A percentile compares a stretch with the other conserved stretches of the same genome.
These are phyloP conservation scores for Austroboletus niveus DNA, from an alignment of 1,284 basidiomycete genomes.

Conservation along the genomic window DNA sequence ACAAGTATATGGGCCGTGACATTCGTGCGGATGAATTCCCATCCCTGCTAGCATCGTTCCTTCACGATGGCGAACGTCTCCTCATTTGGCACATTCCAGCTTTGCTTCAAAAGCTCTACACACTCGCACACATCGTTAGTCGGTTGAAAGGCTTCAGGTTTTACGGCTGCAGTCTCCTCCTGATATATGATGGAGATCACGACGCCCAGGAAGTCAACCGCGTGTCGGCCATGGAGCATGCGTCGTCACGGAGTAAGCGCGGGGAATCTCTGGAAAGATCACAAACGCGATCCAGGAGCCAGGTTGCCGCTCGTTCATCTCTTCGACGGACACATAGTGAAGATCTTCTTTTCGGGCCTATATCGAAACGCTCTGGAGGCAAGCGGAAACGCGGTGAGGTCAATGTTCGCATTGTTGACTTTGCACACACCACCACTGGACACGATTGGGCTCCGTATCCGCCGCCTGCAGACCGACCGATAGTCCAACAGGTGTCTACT, in stretches of 20 bases:
- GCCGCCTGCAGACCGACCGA: constrained; percentile 37
- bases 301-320: constrained; percentile 39
- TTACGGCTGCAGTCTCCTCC: constrained; percentile 94
- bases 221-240: constrained; percentile 58
- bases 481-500: constrained; percentile 48
- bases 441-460: constrained; percentile 81
- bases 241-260: constrained; percentile 69
- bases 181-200: constrained; percentile 96
- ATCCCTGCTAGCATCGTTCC: constrained; percentile 77
- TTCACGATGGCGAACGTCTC: constrained; percentile 81
- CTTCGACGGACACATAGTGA: constrained; percentile 75
- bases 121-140: constrained; percentile 88
- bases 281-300: constrained; percentile 36
- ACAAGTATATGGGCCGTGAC: constrained; percentile 96
- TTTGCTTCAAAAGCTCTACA: constrained; percentile 89
- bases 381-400: constrained; percentile 85
- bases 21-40: constrained; percentile 86
- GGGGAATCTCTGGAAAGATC: constrained; percentile 73
- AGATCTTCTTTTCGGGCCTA: constrained; percentile 65
- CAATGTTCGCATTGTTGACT: constrained; percentile 96
- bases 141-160: constrained; percentile 92
- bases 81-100: constrained; percentile 91
- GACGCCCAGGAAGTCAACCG: constrained; percentile 80
- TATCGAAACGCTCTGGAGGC: constrained; percentile 55
- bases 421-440: constrained; percentile 97